Conservation (phyloP, 2,329 filamentous ascomycete species). For the Nothopassalora personata region DNA sequence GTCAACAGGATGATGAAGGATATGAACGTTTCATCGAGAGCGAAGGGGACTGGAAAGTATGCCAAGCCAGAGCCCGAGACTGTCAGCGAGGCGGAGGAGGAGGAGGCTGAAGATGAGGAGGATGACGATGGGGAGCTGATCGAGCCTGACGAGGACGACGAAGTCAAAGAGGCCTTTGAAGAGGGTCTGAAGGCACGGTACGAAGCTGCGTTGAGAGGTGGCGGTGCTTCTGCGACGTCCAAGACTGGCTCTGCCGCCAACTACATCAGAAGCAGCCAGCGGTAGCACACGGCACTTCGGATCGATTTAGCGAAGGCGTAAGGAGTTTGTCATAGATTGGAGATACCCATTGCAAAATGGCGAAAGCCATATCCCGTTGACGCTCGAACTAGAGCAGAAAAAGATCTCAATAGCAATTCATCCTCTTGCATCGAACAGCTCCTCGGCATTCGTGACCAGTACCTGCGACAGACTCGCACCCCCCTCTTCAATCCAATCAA, state of each 20-base stretch:
- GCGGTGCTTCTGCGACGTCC: conserved; percentile 9
- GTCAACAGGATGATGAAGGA: conserved; percentile 91
- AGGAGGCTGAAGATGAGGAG: conserved; percentile 46
- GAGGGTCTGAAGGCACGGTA: conserved; percentile 71
- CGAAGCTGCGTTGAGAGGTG: conserved; percentile 59
- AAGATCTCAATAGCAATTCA: background rate
- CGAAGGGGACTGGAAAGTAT: conserved; percentile 33
- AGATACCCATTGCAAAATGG: background rate
- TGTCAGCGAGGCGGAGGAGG: conserved; percentile 49
- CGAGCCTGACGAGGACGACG: conserved; percentile 51
- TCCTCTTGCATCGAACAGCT: conserved; percentile 35
- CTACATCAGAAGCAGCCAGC: conserved; percentile 22
- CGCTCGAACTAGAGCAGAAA: background rate
- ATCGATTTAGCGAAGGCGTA: conserved; percentile 9
- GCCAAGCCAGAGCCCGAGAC: conserved; percentile 44
- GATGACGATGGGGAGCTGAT: conserved; percentile 43
- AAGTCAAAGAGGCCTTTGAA: conserved; percentile 54
- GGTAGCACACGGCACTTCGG: conserved; percentile 4
- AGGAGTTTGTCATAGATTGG: background rate
- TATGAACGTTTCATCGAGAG: conserved; percentile 59
- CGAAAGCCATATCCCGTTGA: background rate
- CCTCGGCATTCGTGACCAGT: conserved; percentile 53
- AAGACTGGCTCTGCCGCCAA: conserved; percentile 12
- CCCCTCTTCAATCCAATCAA: conserved; percentile 49
- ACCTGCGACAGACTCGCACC: conserved; percentile 45